phyloP scores from a whole-genome alignment of 75 land plant species.

The Chamaecyparis obtusa region DNA sequence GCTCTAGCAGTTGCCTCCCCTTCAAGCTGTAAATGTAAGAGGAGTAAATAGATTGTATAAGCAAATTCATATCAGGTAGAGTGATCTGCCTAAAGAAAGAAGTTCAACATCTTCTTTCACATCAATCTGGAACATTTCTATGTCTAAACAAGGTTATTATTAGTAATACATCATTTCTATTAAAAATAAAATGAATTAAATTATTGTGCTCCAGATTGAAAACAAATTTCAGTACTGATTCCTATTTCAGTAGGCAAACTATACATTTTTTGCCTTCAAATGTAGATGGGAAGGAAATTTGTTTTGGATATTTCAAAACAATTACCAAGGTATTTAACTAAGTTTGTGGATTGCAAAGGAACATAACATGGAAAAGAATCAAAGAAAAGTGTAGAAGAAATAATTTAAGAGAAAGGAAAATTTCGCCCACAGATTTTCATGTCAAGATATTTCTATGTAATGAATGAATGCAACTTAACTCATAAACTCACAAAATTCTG shows the following conservation, averaged over 20 bases:
- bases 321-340: background rate
- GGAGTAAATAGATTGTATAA: background rate
- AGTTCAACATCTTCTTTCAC: background rate
- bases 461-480: background rate
- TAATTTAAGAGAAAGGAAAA: background rate
- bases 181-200: background rate
- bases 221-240: background rate
- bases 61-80: background rate
- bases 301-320: background rate
- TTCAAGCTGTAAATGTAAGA: constrained; percentile 59
- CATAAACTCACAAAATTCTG: background rate
- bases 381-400: background rate
- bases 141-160: background rate
- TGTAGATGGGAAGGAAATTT: background rate
- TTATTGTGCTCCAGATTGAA: background rate
- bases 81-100: background rate
- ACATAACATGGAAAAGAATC: background rate
- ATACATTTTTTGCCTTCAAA: background rate
- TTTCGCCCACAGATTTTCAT: background rate
- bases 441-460: background rate
- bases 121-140: background rate
- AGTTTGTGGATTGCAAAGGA: background rate
- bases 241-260: background rate
- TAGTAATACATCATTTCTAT: background rate
- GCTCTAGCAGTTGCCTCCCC: constrained; percentile 97